Base-by-base conservation (phyloP, 129 eudicot species). In the Cynara cardunculus region DNA sequence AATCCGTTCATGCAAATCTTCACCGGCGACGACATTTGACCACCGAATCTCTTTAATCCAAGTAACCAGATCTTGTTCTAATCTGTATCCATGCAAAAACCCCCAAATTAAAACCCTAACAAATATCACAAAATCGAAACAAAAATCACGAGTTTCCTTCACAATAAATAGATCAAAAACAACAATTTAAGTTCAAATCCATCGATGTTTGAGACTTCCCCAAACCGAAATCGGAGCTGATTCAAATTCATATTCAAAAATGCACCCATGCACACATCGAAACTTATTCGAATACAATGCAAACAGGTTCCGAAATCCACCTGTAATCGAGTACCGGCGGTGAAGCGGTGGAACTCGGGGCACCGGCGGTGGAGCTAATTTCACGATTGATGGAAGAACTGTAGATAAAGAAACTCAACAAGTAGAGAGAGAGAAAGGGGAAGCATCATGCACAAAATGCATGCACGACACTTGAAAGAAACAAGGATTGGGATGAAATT, bases 1-100 rank as follows among this genome's bases (percentile, higher is more conserved):
- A 79, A 69, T 30, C 83, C 90, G 65, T 92, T 92, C 94, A 92
- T 88, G 90, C 97, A 92, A 85, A 75, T 88, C 89, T 77, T 92
- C 59, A 81, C 76, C 84, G 83, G 82, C 91, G 88, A 80, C 87
- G 81, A 85, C 91, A 87, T 90, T 90, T 79, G 73, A 74, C 76
- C 62, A 80, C 44, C 67, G 71, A 73, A 72, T 74, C 83, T 41
- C 75, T 56, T 81, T 68, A 75, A 75, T 75, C n/a, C n/a, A n/a
- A n/a, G n/a, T n/a, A n/a, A n/a, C 61, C 59, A 75, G 69, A 46
- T 79, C 77, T 80, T 9, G 6, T 80, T 26, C 69, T 70, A 82
- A 71, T 19, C 65, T 75, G n/a, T 70, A 71, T 67, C 75, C 71
- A 80, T 77, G 24, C 74, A 75, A 37, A 73, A 78, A 85, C 77